Base-by-base conservation (phyloP, 1,139 yeast species). In the Pichia sp. region DNA sequence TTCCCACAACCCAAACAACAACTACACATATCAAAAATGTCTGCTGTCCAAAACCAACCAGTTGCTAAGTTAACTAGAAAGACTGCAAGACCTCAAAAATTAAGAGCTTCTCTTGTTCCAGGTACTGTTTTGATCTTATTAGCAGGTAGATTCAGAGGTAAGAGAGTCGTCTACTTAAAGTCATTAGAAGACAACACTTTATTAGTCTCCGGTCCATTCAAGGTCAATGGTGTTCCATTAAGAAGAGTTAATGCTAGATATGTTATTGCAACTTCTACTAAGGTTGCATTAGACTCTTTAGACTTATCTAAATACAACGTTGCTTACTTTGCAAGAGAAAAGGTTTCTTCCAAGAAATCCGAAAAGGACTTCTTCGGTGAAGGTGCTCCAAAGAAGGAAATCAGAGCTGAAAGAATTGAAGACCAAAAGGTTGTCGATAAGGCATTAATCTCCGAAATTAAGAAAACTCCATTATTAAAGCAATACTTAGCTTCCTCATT, bases 81-180 rank as follows among this genome's bases (percentile, higher is more conserved):
- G 87, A 75, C 93, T 68, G 80, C 81, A 66, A 90, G 90, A 75
- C 95, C 97, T 72, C 95, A 90, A 77, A 87, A 88, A 79, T 83
- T 93, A 76, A 93, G 98, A 77, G 83, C 96, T 69, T 87, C 98
- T 61, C 82, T 93, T 71, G 96, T 88, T 65, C 98, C 98, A 76
- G 99, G 99, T 75, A 87, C 99, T 70, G 97, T 93, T 67, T 83
- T 93, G 74, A 93, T 93, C 76, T 82, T 93, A 74, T 85, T 94
- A 75, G 98, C 99, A 70, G 99, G 99, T 75, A 91, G 97, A 79
- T 93, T 90, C 96, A 88, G 99, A 80, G 99, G 99, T 75, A 94
- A 93, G 90, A 93, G 99, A 81, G 99, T 93, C 68, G 98, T 93
- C 59, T 88, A 86, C 90, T 85, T 93, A 74, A 93, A 93, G 87